A percentile compares a stretch with the other conserved stretches of the same genome.
Evolutionary conservation across 2,329 filamentous ascomycete genomes (phyloP).

Genomic region (Dryadomyces quercivorus): DNA sequence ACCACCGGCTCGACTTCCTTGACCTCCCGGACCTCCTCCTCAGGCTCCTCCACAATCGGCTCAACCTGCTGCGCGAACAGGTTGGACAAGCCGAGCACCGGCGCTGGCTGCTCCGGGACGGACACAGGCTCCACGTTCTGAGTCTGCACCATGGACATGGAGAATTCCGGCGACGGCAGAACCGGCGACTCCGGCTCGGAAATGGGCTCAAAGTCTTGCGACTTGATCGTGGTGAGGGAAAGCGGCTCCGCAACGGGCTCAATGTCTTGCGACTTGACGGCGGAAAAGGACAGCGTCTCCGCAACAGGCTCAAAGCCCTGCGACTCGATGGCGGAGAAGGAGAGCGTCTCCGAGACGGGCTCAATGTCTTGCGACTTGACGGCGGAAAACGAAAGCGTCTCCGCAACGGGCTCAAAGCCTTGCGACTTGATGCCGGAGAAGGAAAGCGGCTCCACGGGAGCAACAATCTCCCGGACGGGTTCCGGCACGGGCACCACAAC

Average conservation of each 20-base stretch:
- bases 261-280: background rate
- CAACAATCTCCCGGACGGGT: conserved; percentile 1
- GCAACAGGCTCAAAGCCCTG: background rate
- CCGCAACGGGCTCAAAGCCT: background rate
- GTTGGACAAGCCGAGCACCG: conserved; percentile 9
- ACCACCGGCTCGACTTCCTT: background rate
- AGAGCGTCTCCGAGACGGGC: background rate
- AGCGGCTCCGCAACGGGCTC: background rate
- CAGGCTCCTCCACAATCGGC: conserved; percentile 3
- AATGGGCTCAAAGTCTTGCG: background rate
- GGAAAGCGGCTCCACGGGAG: background rate
- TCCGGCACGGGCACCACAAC: conserved; percentile 15
- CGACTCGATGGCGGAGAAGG: background rate
- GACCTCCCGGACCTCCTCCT: background rate
- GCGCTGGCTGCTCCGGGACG: conserved; percentile 5
- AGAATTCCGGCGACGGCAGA: conserved; percentile 13
- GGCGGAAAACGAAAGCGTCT: background rate
- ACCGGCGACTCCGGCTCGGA: background rate
- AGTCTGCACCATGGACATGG: conserved; percentile 23
- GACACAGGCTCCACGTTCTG: conserved; percentile 19
- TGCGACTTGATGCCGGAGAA: background rate
- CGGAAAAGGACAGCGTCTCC: background rate
- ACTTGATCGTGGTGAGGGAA: background rate
- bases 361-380: background rate
- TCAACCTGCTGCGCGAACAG: conserved; percentile 5